Evolutionary conservation across 768 basidiomycete species (phyloP).

Genomic region (Ramaria sp.): DNA sequence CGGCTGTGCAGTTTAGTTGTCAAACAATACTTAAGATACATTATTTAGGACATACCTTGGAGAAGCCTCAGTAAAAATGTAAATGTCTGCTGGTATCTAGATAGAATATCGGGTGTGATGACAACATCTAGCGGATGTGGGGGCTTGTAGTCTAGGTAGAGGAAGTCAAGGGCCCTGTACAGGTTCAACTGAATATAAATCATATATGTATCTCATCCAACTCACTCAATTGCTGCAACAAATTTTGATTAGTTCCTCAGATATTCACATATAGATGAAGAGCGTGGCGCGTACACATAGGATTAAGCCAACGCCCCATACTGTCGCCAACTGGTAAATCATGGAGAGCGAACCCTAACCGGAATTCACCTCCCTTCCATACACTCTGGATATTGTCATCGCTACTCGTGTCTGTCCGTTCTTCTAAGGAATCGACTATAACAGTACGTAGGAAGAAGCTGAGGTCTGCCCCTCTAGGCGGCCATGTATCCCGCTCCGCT

Average conservation of each 20-base stretch:
- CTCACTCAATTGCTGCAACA: conserved; percentile 38
- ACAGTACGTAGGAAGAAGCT: conserved; percentile 78
- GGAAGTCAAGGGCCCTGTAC: conserved; percentile 72
- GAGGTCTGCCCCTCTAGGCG: conserved; percentile 76
- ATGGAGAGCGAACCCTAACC: conserved; percentile 72
- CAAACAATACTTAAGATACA: conserved; percentile 11
- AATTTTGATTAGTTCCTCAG: background rate
- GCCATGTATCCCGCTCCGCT: conserved; percentile 72
- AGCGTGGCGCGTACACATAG: conserved; percentile 53
- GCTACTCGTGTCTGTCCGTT: conserved; percentile 3
- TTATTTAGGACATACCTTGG: conserved; percentile 43
- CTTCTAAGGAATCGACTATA: conserved; percentile 68
- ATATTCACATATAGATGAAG: background rate
- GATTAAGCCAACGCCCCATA: conserved; percentile 71
- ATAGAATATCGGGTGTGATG: conserved; percentile 58
- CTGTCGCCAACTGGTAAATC: conserved; percentile 56
- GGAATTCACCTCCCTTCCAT: conserved; percentile 23
- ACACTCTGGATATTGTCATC: conserved; percentile 1
- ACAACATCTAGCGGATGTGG: conserved; percentile 63
- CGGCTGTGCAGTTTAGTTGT: conserved; percentile 32
- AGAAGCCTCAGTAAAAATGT: conserved; percentile 67
- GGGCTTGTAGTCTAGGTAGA: conserved; percentile 87
- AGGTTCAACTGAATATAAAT: background rate
- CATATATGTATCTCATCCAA: conserved; percentile 1
- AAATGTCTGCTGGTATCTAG: conserved; percentile 80